phyloP scores from a whole-genome alignment of 2,329 filamentous ascomycete genomes.

The Trichoderma polysporum region DNA sequence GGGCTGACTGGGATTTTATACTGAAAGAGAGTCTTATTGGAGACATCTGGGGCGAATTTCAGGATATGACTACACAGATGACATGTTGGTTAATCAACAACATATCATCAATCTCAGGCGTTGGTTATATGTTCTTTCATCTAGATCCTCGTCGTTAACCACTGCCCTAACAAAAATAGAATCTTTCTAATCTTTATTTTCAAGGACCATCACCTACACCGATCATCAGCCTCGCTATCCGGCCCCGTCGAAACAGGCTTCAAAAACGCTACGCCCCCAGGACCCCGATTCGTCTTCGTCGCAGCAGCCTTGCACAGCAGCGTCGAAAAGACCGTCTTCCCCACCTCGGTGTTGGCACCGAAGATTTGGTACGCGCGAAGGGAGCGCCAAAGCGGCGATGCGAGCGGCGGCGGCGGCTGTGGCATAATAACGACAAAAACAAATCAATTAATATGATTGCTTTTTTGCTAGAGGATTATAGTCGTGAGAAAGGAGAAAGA shows the following conservation, averaged over 20 bases:
- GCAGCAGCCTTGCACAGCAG: constrained; percentile 66
- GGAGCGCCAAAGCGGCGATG: constrained; percentile 65
- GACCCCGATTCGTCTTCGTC: constrained; percentile 46
- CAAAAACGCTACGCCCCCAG: constrained; percentile 61
- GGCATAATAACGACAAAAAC: constrained; percentile 19
- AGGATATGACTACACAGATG: constrained; percentile 56
- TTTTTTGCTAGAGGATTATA: neutral
- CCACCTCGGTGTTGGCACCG: constrained; percentile 80
- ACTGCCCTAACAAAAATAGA: neutral
- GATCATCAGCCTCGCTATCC: constrained; percentile 66
- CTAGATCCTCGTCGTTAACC: constrained; percentile 1
- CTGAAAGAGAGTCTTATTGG: constrained; percentile 61
- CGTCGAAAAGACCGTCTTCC: constrained; percentile 79
- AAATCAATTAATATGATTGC: neutral
- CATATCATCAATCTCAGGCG: neutral
- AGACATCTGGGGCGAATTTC: constrained; percentile 54
- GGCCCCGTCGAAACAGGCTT: constrained; percentile 83
- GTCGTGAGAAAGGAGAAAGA: neutral
- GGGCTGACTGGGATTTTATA: constrained; percentile 75
- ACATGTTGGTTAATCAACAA: neutral
- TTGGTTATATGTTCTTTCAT: neutral
- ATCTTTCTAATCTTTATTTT: neutral
- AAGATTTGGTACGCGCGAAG: constrained; percentile 73
- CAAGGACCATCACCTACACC: constrained; percentile 44
- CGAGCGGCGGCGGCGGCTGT: constrained; percentile 42